Evolutionary conservation across 2,329 filamentous ascomycete species (phyloP).

Genomic region (Talaromyces sp.): DNA sequence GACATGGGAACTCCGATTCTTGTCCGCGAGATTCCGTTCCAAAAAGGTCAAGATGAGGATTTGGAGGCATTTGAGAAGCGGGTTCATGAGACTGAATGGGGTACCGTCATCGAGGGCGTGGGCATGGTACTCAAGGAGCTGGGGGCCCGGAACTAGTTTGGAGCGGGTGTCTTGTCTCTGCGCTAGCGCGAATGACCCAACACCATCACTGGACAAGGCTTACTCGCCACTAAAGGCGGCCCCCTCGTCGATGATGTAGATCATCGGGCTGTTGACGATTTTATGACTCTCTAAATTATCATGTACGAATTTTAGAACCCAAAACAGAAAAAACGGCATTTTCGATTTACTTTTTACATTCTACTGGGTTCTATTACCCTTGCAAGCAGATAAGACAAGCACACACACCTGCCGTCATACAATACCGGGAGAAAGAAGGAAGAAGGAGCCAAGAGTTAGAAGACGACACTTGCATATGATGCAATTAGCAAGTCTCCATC

Average conservation of each 20-base stretch:
- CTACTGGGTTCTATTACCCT: background rate
- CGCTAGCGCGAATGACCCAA: background rate
- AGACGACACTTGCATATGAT: slow-evolving; percentile 3
- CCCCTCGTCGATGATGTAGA: slow-evolving; percentile 6
- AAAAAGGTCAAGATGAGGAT: slow-evolving; percentile 62
- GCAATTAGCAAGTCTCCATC: slow-evolving; percentile 1
- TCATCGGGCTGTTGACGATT: slow-evolving; percentile 22
- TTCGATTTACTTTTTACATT: background rate
- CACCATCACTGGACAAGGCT: background rate
- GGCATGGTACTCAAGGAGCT: slow-evolving; percentile 39
- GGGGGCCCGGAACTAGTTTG: slow-evolving; percentile 20
- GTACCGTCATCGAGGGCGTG: slow-evolving; percentile 74
- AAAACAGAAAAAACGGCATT: background rate
- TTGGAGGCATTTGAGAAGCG: slow-evolving; percentile 69
- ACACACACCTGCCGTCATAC: background rate
- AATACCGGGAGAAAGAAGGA: background rate
- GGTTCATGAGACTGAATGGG: slow-evolving; percentile 77
- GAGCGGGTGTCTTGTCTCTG: background rate
- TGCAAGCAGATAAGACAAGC: background rate
- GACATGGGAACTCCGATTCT: slow-evolving; percentile 77
- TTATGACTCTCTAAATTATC: slow-evolving; percentile 23
- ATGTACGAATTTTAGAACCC: slow-evolving; percentile 8
- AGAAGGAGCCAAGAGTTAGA: slow-evolving; percentile 2
- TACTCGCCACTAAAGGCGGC: background rate
- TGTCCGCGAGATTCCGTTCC: slow-evolving; percentile 67